phyloP scores from a whole-genome alignment of 2,329 filamentous ascomycete genomes.

The Pseudocercospora vitis region DNA sequence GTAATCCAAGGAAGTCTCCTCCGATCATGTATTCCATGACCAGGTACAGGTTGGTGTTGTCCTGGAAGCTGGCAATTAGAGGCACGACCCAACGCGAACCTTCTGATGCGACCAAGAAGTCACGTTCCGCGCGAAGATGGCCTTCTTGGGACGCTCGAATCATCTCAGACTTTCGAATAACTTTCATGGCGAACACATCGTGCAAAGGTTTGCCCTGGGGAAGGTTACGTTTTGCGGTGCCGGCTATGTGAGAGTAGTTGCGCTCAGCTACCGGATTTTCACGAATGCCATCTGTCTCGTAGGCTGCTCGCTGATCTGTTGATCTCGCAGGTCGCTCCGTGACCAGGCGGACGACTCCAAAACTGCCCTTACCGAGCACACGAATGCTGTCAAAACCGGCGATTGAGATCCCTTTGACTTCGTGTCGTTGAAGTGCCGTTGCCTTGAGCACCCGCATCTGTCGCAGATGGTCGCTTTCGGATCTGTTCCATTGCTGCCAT shows the following conservation, averaged over 20 bases:
- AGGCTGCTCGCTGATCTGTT: constrained; percentile 37
- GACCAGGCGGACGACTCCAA: constrained; percentile 86
- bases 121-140: constrained; percentile 84
- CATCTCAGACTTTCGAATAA: constrained; percentile 93
- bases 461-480: constrained; percentile 74
- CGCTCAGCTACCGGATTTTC: constrained; percentile 17
- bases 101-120: constrained; percentile 85
- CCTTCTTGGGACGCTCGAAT: constrained; percentile 87
- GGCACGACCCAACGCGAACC: constrained; percentile 90
- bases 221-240: constrained; percentile 31
- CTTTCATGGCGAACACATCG: constrained; percentile 91
- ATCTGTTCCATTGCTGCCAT: constrained; percentile 60
- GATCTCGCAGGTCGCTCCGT: constrained; percentile 51
- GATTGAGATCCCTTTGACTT: constrained; percentile 52
- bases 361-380: constrained; percentile 87
- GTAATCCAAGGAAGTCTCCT: constrained; percentile 83
- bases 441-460: constrained; percentile 69
- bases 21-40: constrained; percentile 99
- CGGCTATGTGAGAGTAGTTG: constrained; percentile 28
- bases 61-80: constrained; percentile 85
- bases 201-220: constrained; percentile 40
- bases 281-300: neutral
- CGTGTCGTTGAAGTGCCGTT: constrained; percentile 52
- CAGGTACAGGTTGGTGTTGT: constrained; percentile 78
- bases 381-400: constrained; percentile 78